A percentile compares a stretch with the other conserved stretches of the same genome.
Conservation (phyloP, 257 asterid genomes). For the Nicotiana knightiana region DNA sequence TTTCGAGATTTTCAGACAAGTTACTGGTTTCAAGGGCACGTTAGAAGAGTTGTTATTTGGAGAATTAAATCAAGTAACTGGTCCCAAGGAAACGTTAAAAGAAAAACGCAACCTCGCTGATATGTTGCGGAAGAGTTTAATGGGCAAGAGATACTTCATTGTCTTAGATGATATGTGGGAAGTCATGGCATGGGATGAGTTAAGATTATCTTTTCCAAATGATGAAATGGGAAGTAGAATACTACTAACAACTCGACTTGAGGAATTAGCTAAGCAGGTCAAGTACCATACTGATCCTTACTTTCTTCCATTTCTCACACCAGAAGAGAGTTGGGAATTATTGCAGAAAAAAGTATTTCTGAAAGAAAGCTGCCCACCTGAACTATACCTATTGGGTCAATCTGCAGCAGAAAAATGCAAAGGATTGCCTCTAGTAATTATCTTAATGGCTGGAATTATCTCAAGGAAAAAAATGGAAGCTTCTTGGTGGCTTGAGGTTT, state of each 20-base stretch:
- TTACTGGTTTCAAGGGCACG: not conserved
- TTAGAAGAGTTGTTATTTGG: too few relatives aligned
- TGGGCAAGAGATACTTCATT: too few relatives aligned
- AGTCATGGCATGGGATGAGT: not conserved
- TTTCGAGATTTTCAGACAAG: not conserved
- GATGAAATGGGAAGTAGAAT: not conserved
- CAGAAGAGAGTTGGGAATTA: too few relatives aligned
- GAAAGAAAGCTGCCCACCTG: not conserved
- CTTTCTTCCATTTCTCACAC: not conserved
- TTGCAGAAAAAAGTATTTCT: not conserved
- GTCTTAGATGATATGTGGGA: too few relatives aligned
- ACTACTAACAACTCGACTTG: not conserved
- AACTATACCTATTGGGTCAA: not conserved
- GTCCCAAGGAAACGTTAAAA: too few relatives aligned
- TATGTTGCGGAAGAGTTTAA: not conserved
- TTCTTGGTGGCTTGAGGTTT: not conserved
- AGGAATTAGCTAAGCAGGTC: not conserved
- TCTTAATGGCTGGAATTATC: not conserved
- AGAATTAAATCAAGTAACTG: too few relatives aligned
- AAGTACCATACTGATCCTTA: not conserved
- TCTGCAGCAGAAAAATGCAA: not conserved
- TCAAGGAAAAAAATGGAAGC: not conserved
- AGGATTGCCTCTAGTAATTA: not conserved
- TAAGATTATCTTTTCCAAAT: not conserved
- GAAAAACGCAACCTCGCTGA: not conserved